These are phyloP conservation scores for Flaveria ramosissima DNA, from an alignment of 129 eudicot species.

Conservation along the genomic window DNA sequence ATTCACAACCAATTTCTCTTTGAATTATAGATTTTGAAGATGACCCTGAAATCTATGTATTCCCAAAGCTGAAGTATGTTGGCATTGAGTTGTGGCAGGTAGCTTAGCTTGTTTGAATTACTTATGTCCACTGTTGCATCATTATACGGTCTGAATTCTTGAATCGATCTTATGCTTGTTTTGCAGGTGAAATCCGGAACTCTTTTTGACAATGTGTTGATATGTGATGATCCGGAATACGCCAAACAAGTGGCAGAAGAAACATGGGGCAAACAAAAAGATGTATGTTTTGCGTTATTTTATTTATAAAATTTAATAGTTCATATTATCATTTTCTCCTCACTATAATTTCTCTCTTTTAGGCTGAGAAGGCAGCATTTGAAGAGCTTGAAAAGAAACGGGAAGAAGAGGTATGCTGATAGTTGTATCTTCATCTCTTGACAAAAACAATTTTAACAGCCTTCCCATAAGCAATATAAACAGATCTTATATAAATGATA, in stretches of 20 bases:
- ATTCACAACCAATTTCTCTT: background rate
- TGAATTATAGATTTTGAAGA: constrained; percentile 70
- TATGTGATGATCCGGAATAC: constrained; percentile 68
- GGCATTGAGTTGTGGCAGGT: constrained; percentile 99
- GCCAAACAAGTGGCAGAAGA: constrained; percentile 80
- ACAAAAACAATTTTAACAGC: too few species aligned
- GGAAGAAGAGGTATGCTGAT: constrained; percentile 66
- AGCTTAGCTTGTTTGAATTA: background rate
- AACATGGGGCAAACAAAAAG: constrained; percentile 95
- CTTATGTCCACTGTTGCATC: background rate
- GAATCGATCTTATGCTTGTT: background rate
- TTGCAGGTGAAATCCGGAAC: constrained; percentile 95
- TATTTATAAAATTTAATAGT: background rate
- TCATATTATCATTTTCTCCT: background rate
- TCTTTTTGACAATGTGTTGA: constrained; percentile 76
- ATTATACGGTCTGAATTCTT: background rate
- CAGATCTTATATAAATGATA: background rate
- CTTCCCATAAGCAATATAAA: background rate
- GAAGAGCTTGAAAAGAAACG: constrained; percentile 88
- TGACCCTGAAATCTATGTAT: constrained; percentile 87
- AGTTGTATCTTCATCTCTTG: background rate
- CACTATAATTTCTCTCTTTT: background rate
- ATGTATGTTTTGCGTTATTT: constrained; percentile 46
- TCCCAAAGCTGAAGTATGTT: constrained; percentile 82
- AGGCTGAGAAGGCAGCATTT: constrained; percentile 95